Evolutionary conservation across 257 asterid genomes (phyloP).

Genomic region (Agastache rugosa): DNA sequence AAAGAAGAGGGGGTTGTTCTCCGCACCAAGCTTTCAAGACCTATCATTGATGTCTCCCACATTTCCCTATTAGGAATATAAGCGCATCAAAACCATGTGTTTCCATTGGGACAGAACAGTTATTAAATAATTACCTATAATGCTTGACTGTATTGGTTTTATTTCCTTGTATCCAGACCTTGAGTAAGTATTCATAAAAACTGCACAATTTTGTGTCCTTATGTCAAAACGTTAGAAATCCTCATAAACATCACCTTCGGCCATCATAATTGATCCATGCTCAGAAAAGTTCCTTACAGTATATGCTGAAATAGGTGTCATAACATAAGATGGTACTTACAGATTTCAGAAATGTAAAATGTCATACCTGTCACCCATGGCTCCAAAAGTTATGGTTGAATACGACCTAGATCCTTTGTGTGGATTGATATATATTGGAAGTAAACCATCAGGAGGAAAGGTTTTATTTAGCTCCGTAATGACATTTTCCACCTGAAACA

Average conservation of each 20-base stretch:
- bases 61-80: constrained; percentile 68
- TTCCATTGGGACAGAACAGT: constrained; percentile 18
- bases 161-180: constrained; percentile 99
- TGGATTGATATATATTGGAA: constrained; percentile 92
- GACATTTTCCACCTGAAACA: constrained; percentile 88
- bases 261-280: constrained; percentile 25
- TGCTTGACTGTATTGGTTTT: constrained; percentile 81
- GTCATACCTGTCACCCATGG: constrained; percentile 98
- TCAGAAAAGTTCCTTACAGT: neutral
- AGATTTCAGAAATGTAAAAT: constrained; percentile 28
- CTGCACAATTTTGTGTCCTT: constrained; percentile 57
- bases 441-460: constrained; percentile 93
- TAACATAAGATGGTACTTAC: constrained; percentile 12
- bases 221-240: constrained; percentile 31
- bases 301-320: constrained; percentile 11
- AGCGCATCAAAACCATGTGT: neutral
- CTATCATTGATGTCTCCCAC: constrained; percentile 99
- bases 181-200: constrained; percentile 93
- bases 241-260: constrained; percentile 21
- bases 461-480: constrained; percentile 84
- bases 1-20: constrained; percentile 91
- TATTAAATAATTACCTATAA: constrained; percentile 66
- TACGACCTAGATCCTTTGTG: constrained; percentile 70
- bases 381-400: constrained; percentile 96
- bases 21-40: constrained; percentile 90